Percentiles rank a stretch among this genome's conserved stretches.
Conservation (phyloP, 352 stramenopile species). For the Globisporangium irregulare region DNA sequence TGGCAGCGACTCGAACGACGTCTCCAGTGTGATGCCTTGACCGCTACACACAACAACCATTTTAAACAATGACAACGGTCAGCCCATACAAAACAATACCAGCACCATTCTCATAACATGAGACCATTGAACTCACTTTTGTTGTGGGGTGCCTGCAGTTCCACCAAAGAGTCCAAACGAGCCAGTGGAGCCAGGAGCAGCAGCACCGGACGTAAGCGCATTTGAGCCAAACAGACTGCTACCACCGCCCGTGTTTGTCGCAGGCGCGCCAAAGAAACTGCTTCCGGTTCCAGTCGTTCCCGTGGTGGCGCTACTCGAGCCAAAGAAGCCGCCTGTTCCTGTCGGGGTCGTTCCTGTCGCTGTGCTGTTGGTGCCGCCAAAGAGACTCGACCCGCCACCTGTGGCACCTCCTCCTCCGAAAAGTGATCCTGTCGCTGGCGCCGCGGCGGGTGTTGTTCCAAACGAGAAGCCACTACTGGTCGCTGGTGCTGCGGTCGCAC, state of each 20-base stretch:
- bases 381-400: constrained; percentile 19
- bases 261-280: constrained; percentile 21
- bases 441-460: constrained; percentile 14
- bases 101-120: neutral
- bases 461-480: constrained; percentile 21
- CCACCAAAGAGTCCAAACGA: constrained; percentile 25
- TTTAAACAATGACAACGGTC: neutral
- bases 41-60: constrained; percentile 4
- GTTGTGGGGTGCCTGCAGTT: neutral
- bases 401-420: constrained; percentile 23
- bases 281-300: constrained; percentile 11
- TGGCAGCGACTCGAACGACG: constrained; percentile 62
- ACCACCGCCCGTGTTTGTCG: constrained; percentile 11
- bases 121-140: constrained; percentile 12
- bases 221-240: constrained; percentile 10
- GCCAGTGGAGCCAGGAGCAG: constrained; percentile 3
- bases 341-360: constrained; percentile 12
- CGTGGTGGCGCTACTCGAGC: neutral
- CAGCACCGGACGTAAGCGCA: neutral
- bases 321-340: constrained; percentile 22
- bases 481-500: neutral
- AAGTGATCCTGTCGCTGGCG: constrained; percentile 13
- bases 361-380: constrained; percentile 13
- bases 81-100: neutral
- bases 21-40: constrained; percentile 63